These are phyloP conservation scores for Nakaseomyces sp. DNA, from an alignment of 1,139 yeast genomes.

Conservation along the genomic window DNA sequence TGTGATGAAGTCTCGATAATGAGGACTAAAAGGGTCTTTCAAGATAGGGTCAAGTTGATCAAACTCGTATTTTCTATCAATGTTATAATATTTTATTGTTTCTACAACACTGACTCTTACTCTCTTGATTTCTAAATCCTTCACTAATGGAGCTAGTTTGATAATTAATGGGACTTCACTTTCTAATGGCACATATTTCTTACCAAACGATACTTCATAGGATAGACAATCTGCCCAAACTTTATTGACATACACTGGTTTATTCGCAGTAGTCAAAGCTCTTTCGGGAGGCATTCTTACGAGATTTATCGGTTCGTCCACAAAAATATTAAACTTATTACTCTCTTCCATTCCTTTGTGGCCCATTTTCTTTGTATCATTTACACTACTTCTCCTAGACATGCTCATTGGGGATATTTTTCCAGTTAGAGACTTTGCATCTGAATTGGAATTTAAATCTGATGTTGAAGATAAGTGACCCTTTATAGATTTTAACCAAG, in stretches of 20 bases:
- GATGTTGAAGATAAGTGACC: background rate
- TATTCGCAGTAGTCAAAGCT: constrained; percentile 63
- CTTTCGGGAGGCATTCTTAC: constrained; percentile 77
- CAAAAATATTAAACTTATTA: background rate
- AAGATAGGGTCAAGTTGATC: constrained; percentile 43
- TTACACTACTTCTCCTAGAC: constrained; percentile 1
- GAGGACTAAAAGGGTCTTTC: constrained; percentile 34
- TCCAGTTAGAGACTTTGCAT: background rate
- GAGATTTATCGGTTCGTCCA: constrained; percentile 26
- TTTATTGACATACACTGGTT: constrained; percentile 74
- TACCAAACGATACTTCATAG: constrained; percentile 70
- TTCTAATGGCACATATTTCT: constrained; percentile 65
- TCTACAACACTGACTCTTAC: constrained; percentile 67
- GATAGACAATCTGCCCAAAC: constrained; percentile 75
- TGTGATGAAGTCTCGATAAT: constrained; percentile 25
- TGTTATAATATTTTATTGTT: constrained; percentile 57
- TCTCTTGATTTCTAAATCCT: constrained; percentile 60
- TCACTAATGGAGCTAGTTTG: constrained; percentile 64
- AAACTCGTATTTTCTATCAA: constrained; percentile 44
- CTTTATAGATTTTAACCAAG: constrained; percentile 1
- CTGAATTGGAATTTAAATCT: background rate
- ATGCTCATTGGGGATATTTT: constrained; percentile 2
- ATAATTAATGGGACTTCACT: constrained; percentile 52
- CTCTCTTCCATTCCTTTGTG: background rate
- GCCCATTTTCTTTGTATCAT: background rate